Conservation (phyloP, 805 yeast species). For the Diddensiella transvaalensis region DNA sequence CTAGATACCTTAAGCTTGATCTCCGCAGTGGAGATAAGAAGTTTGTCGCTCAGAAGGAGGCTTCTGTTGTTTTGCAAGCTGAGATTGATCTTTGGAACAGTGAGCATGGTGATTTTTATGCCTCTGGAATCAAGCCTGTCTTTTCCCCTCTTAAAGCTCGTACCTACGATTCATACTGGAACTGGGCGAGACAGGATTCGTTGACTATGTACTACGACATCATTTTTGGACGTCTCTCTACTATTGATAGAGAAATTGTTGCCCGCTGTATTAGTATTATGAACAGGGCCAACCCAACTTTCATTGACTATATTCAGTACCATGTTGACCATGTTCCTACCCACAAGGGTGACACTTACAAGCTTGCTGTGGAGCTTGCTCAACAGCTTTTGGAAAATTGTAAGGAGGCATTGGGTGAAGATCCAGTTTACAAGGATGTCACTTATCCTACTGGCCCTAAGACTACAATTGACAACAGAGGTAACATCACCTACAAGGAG, state of each 20-base stretch:
- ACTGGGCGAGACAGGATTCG: constrained; percentile 99
- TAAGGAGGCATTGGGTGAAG: constrained; percentile 70
- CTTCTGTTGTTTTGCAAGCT: constrained; percentile 74
- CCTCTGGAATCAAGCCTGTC: constrained; percentile 84
- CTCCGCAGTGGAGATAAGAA: constrained; percentile 87
- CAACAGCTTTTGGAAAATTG: constrained; percentile 94
- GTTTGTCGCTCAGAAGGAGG: constrained; percentile 77
- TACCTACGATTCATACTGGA: constrained; percentile 97
- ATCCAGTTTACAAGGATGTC: constrained; percentile 95
- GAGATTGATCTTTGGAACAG: constrained; percentile 90
- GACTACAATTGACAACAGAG: constrained; percentile 82
- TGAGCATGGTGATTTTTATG: constrained; percentile 91
- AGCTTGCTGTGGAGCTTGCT: constrained; percentile 85
- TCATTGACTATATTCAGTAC: constrained; percentile 96
- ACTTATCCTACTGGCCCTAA: constrained; percentile 93
- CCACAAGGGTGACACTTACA: constrained; percentile 87
- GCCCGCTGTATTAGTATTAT: constrained; percentile 94
- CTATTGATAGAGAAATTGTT: constrained; percentile 93
- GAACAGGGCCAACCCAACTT: constrained; percentile 93
- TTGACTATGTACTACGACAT: constrained; percentile 91
- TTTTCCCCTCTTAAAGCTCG: constrained; percentile 93
- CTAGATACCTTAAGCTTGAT: constrained; percentile 91
- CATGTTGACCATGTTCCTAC: constrained; percentile 80
- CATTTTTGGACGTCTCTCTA: constrained; percentile 86
- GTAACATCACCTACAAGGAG: constrained; percentile 81